These are phyloP conservation scores for Heliophila coronopifolia DNA, from an alignment of 441 rosid species.

Conservation along the genomic window DNA sequence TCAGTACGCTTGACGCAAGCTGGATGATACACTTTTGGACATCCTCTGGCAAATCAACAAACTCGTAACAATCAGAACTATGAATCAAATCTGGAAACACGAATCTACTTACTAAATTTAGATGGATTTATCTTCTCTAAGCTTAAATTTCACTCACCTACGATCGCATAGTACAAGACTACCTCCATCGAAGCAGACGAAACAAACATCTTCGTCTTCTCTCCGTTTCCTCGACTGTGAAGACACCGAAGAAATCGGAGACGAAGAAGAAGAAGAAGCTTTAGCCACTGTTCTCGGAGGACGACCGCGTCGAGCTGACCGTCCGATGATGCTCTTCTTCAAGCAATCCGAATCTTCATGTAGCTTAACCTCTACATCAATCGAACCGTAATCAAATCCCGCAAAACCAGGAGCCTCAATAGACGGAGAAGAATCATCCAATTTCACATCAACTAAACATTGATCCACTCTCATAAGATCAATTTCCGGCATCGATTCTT, in stretches of 20 bases:
- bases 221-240: slow-evolving; percentile 34
- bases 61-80: background rate
- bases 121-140: background rate
- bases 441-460: slow-evolving; percentile 34
- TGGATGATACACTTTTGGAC: slow-evolving; percentile 96
- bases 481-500: slow-evolving; percentile 28
- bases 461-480: slow-evolving; percentile 51
- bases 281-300: slow-evolving; percentile 50
- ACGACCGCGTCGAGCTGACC: slow-evolving; percentile 54
- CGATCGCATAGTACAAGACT: slow-evolving; percentile 97
- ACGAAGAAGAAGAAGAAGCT: slow-evolving; percentile 12
- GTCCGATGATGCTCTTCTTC: slow-evolving; percentile 28
- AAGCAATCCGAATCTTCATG: slow-evolving; percentile 18
- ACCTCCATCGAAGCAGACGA: slow-evolving; percentile 98
- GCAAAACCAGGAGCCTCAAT: slow-evolving; percentile 13
- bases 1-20: slow-evolving; percentile 92
- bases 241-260: no score
- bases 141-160: slow-evolving; percentile 43
- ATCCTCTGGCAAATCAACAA: slow-evolving; percentile 55
- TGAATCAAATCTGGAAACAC: background rate
- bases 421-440: slow-evolving; percentile 30
- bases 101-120: background rate
- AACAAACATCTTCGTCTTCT: slow-evolving; percentile 93
- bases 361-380: slow-evolving; percentile 14
- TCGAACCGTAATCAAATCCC: slow-evolving; percentile 20